Base-by-base conservation (phyloP, 2,329 filamentous ascomycete genomes). In the Lachnellula willkommii region DNA sequence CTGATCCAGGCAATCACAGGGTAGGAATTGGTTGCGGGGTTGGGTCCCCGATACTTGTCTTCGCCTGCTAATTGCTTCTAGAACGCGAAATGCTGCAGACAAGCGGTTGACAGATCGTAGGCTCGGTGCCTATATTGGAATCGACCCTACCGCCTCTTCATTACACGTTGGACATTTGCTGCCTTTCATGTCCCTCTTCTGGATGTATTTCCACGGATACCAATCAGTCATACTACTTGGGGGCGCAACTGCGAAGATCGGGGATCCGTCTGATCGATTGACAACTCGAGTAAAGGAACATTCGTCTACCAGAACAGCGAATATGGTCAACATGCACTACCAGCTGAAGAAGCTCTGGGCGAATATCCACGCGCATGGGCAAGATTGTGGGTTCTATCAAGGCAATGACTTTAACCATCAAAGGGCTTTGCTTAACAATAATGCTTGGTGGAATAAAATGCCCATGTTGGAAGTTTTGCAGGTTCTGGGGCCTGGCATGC, bases 141-240 rank as follows among this genome's bases (percentile, higher is more conserved):
- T 94, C 66, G 90, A 95, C 68, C 89, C 90, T 5, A 94, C 90
- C 0, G 89, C 88, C 14, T 77, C 82, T 54, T 94, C 89, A 2
- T 75, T 94, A 57, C 90, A 95, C 66, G 77, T 94, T 47, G 90
- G 90, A 56, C 89, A 95, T 68, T 77, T 95, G 5, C 76, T 94
- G 14, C 87, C 90, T 22, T 77, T 93, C 53, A 94, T 94, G 89
- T 82, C 88, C 15, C 75, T 93, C 24, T 91, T 90, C 73, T 93
- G 89, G 87, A 81, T 92, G 76, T 90, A 90, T 73, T 76, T 91
- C 61, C 78, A 91, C 68, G 89, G 90, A 24, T 85, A 87, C 69
- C 76, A 81, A 35, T 79, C 85, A 26, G 75, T 88, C 50, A 85
- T 82, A 40, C 75, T 94, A 54, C 69, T 91, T 55, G 88, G 88